Conservation (phyloP, 2,329 filamentous ascomycete species). For the Elsinoe batatas region DNA sequence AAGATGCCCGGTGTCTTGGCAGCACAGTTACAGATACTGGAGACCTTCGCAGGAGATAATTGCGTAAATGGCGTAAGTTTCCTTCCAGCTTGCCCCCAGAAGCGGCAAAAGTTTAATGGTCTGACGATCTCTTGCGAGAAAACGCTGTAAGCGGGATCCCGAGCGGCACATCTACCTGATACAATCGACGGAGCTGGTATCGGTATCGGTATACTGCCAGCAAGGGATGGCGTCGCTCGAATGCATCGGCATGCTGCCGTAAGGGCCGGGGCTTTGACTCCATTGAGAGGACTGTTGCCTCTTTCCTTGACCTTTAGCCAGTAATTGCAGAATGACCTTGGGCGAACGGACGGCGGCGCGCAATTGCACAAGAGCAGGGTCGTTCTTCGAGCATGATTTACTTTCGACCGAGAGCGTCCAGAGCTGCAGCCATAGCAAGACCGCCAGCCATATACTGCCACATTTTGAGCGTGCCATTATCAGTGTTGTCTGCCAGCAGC, state of each 20-base stretch:
- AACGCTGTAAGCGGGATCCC: not conserved
- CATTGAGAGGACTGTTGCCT: not conserved
- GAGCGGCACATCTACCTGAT: not conserved
- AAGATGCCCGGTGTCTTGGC: not conserved
- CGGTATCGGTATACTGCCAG: not conserved
- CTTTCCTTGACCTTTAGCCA: not conserved
- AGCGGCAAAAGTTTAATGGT: not conserved
- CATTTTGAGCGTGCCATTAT: not conserved
- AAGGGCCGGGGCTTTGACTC: not conserved
- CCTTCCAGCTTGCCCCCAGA: not conserved
- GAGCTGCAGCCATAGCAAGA: not conserved
- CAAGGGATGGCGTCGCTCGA: not conserved
- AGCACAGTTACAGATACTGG: constrained; percentile 9
- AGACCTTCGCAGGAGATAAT: not conserved
- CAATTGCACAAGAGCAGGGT: not conserved
- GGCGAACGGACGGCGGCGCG: not conserved
- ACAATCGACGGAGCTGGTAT: not conserved
- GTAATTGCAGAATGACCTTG: not conserved
- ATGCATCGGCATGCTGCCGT: not conserved
- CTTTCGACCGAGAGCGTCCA: not conserved
- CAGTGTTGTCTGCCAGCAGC: not conserved
- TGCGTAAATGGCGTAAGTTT: not conserved
- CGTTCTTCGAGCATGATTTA: not conserved
- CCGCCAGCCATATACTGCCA: not conserved
- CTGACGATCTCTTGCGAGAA: not conserved